Conservation (phyloP, 2,329 filamentous ascomycete genomes). For the Lecanicillium sp. region DNA sequence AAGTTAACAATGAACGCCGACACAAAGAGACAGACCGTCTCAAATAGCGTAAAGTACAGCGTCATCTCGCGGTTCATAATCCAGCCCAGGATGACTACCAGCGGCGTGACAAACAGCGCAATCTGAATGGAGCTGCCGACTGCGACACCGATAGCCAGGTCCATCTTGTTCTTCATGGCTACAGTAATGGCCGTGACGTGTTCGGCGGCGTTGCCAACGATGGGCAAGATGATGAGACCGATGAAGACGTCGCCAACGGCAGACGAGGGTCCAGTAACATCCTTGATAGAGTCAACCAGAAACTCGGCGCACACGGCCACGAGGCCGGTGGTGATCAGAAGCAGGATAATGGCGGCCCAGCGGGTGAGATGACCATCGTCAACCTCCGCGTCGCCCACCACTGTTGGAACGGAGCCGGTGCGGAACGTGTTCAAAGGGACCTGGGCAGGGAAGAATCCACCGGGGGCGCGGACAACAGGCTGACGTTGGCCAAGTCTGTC, state of each 20-base stretch:
- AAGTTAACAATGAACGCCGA: conserved; percentile 85
- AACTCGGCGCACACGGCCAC: conserved; percentile 66
- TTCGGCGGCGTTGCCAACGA: conserved; percentile 68
- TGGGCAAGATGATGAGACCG: conserved; percentile 65
- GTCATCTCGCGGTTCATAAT: conserved; percentile 63
- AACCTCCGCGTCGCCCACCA: conserved; percentile 26
- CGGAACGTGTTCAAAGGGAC: conserved; percentile 34
- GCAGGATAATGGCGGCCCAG: conserved; percentile 52
- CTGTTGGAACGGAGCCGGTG: conserved; percentile 22
- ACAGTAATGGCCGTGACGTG: conserved; percentile 67
- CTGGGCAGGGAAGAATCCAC: conserved; percentile 44
- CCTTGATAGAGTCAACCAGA: conserved; percentile 61
- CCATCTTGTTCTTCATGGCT: conserved; percentile 71
- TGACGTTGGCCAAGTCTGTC: conserved; percentile 51
- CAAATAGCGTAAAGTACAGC: conserved; percentile 81
- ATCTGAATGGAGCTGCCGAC: conserved; percentile 69
- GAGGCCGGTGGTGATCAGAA: conserved; percentile 58
- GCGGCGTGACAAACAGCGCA: conserved; percentile 62
- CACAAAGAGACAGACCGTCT: conserved; percentile 81
- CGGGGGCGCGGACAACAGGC: conserved; percentile 38
- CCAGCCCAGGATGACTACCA: conserved; percentile 69
- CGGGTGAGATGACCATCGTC: conserved; percentile 47
- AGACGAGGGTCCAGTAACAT: conserved; percentile 46
- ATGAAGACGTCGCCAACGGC: conserved; percentile 61
- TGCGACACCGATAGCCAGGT: conserved; percentile 65